phyloP scores from a whole-genome alignment of 495 filamentous ascomycete species.

The Penicillium herquei region DNA sequence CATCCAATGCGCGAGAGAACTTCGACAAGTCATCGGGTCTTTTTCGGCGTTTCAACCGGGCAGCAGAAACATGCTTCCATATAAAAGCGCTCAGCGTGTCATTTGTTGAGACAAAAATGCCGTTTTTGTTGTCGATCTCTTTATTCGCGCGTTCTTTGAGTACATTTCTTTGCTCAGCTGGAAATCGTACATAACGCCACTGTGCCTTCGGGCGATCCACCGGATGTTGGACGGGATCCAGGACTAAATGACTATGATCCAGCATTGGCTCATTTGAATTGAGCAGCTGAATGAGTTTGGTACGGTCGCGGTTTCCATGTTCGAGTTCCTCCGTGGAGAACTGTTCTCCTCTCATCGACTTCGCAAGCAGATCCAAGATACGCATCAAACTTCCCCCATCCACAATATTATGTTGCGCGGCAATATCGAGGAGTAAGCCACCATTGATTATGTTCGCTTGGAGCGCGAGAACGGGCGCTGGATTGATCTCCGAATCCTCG shows the following conservation, averaged over 20 bases:
- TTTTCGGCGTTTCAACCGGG: conserved; percentile 15
- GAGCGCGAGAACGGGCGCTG: conserved; percentile 30
- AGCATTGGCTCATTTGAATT: conserved; percentile 21
- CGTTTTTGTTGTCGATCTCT: conserved; percentile 10
- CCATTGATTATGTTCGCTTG: conserved; percentile 38
- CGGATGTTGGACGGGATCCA: not conserved
- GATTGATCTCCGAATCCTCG: conserved; percentile 17
- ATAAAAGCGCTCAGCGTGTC: conserved; percentile 53
- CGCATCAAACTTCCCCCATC: conserved; percentile 38
- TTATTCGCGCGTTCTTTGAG: conserved; percentile 10
- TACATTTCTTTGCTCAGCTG: no score
- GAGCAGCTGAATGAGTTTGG: conserved; percentile 30
- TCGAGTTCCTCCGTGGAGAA: conserved; percentile 20
- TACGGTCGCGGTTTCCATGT: conserved; percentile 33
- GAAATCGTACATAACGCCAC: no score
- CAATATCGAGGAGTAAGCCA: conserved; percentile 29
- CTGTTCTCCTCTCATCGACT: conserved; percentile 17
- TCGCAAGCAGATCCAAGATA: conserved; percentile 33
- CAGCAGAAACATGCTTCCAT: conserved; percentile 34
- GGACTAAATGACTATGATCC: conserved; percentile 30
- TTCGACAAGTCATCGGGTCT: conserved; percentile 21
- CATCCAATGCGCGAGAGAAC: conserved; percentile 40
- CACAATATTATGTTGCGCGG: conserved; percentile 42
- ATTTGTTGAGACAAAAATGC: conserved; percentile 31
- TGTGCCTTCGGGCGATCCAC: no score